Base-by-base conservation (phyloP, 1,284 basidiomycete species). In the Naganishia sp. region DNA sequence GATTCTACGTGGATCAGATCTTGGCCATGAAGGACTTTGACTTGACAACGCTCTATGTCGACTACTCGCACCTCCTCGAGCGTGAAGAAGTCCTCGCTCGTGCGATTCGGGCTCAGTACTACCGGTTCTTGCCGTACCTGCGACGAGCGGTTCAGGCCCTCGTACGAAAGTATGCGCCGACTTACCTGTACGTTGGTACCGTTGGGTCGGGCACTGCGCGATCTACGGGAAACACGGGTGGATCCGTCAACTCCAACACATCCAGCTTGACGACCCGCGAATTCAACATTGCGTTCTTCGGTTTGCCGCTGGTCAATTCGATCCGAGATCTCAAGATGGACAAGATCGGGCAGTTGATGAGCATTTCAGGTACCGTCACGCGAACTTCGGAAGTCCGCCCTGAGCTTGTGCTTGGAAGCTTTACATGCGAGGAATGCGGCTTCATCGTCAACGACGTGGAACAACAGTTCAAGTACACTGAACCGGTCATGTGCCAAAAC, bases 401-500 rank as follows among this genome's bases (percentile, higher is more conserved):
- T 2, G 96, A 99, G 80, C 81, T 99, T 52, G 83, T 98, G 18
- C 94, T 86, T 73, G 96, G 94, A 21, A 94, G 91, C 64, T 99
- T 98, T 78, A 87, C 89, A 55, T 99, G 96, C 75, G 88, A 91
- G 75, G 84, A 89, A 50, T 99, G 96, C 78, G 85, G 86, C 61
- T 90, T 89, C 45, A 82, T 89, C 9, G 88, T 97, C n/a, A 86
- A 90, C 67, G 94, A 98, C 73, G 89, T 99, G 61, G 96, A 99
- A 77, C 96, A 99, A 77, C 96, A 99, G 77, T 99, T 99, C 86
- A 98, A 97, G 79, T 99, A 98, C 79, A 99, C 96, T 25, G 96
- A 99, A 83, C 96, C 96, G 13, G 87, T 87, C 68, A 84, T 98
- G 66, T 99, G 96, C 78, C 92, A 90, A 2, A 98, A 98, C 75